A percentile compares a stretch with the other conserved stretches of the same genome.
Conservation (phyloP, 2,329 filamentous ascomycete genomes). For the Nakataea oryzae region DNA sequence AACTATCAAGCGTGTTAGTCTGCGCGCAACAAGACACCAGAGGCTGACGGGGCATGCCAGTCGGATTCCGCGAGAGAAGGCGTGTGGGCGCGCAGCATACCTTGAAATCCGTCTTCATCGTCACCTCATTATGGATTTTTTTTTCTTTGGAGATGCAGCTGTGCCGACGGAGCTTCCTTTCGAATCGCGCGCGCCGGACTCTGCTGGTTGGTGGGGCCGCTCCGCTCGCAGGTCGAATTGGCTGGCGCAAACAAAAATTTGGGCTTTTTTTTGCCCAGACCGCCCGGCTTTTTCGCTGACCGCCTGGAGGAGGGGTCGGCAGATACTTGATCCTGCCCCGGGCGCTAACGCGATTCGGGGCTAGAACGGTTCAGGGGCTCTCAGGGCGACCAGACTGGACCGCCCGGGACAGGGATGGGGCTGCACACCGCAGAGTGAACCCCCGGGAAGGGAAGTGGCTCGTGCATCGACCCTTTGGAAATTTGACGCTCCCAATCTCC, state of each 20-base stretch:
- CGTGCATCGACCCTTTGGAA: slow-evolving; percentile 13
- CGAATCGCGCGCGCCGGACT: too few species aligned
- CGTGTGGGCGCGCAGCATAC: slow-evolving; percentile 34
- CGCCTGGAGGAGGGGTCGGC: slow-evolving; percentile 15
- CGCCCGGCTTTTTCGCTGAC: too few species aligned
- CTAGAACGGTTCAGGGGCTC: neutral
- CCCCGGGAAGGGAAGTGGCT: slow-evolving; percentile 10
- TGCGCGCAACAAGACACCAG: too few species aligned
- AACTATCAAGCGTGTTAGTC: slow-evolving; percentile 47
- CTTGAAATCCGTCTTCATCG: slow-evolving; percentile 99
- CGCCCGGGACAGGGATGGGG: neutral
- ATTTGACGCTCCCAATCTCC: slow-evolving; percentile 10
- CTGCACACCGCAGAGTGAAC: slow-evolving; percentile 1
- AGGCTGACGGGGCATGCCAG: too few species aligned
- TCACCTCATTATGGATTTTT: slow-evolving; percentile 23
- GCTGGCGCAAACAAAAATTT: neutral
- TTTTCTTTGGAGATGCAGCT: neutral
- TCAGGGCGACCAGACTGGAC: neutral
- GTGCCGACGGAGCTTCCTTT: slow-evolving; percentile 15
- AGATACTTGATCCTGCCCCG: slow-evolving; percentile 22
- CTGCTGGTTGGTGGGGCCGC: slow-evolving; percentile 1
- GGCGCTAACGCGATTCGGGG: slow-evolving; percentile 7
- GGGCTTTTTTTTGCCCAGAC: slow-evolving; percentile 6
- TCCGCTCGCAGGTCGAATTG: neutral
- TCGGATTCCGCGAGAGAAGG: neutral